Base-by-base conservation (phyloP, 495 filamentous ascomycete genomes). In the Penicillium verhagenii region DNA sequence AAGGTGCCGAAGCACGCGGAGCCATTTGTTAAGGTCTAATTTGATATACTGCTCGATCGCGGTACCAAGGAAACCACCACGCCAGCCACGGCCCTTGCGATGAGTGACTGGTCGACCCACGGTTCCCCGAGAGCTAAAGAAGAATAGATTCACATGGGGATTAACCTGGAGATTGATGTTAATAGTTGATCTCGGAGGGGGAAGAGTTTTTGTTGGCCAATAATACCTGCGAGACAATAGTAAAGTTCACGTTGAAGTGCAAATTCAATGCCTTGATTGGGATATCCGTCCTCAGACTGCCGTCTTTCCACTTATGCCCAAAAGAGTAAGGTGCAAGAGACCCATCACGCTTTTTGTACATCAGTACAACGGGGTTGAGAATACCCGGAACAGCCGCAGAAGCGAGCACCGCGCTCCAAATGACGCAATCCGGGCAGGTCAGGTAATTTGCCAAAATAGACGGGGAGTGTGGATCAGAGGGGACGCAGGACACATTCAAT, bases 251-350 rank as follows among this genome's bases (percentile, higher is more conserved):
- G 69, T 96, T 96, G 81, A 97, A 97, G 68, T 96, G 90, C 1
- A 94, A 77, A 63, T 97, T 97, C 38, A 98, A 76, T 6, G 92
- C 86, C 70, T 91, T 93, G 65, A 97, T 84, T 0, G 94, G 94
- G 51, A 98, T 96, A 66, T 98, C 94, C 2, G 94, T 98, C 11
- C 93, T 85, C 33, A 98, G 73, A 53, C 84, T 89, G 47, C 95
- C 94, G 65, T 98, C 94, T 71, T 97, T 97, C 95, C 95, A 98
- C 72, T 96, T 97, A 72, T 96, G 90, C 0, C 92, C 93, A 64
- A 97, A 96, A 2, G 86, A 90, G 67, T 96, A 97, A 0, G 93
- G 93, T 0, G 77, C 79, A 1, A 97, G 79, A 2, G 75, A 84
- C 1, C 92, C 92, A 50, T 88, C 79, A 21, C 77, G 77, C 60